phyloP scores from a whole-genome alignment of 257 asterid species.

The Paraleonurus japonicus region DNA sequence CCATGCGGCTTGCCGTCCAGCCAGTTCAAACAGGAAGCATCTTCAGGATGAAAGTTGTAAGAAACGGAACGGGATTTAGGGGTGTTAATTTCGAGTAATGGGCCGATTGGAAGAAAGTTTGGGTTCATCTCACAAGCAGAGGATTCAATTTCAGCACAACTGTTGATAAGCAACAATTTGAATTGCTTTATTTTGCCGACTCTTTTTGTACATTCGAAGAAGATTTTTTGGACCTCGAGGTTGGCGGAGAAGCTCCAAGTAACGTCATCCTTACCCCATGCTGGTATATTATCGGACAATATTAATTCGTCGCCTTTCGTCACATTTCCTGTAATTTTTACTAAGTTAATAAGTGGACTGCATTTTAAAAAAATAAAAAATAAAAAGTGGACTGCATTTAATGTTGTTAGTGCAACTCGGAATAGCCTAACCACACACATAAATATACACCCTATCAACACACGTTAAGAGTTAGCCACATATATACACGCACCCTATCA shows the following conservation, averaged over 20 bases:
- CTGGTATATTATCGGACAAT: conserved; percentile 4
- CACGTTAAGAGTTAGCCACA: background rate
- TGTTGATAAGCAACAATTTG: conserved; percentile 21
- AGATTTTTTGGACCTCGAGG: conserved; percentile 8
- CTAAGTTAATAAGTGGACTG: background rate
- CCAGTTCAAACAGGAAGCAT: conserved; percentile 39
- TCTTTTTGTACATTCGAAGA: conserved; percentile 10
- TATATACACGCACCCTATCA: too few relatives aligned
- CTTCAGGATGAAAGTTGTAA: conserved; percentile 32
- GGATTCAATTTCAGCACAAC: conserved; percentile 19
- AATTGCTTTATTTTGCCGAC: background rate
- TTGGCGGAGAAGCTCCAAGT: conserved; percentile 18
- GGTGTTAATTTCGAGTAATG: conserved; percentile 20
- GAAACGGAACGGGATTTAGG: conserved; percentile 1
- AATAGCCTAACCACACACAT: background rate
- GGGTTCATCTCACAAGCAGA: conserved; percentile 25
- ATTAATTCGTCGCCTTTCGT: background rate
- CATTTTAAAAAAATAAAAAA: too few relatives aligned
- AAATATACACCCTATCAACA: background rate
- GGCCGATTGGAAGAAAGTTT: conserved; percentile 33
- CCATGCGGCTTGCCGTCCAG: conserved; percentile 23
- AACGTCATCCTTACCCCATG: conserved; percentile 12
- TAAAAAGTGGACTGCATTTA: background rate
- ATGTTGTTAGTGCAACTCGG: background rate
- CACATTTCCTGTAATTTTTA: conserved; percentile 22